These are phyloP conservation scores for Periconia digitata DNA, from an alignment of 2,329 filamentous ascomycete genomes.

Conservation along the genomic window DNA sequence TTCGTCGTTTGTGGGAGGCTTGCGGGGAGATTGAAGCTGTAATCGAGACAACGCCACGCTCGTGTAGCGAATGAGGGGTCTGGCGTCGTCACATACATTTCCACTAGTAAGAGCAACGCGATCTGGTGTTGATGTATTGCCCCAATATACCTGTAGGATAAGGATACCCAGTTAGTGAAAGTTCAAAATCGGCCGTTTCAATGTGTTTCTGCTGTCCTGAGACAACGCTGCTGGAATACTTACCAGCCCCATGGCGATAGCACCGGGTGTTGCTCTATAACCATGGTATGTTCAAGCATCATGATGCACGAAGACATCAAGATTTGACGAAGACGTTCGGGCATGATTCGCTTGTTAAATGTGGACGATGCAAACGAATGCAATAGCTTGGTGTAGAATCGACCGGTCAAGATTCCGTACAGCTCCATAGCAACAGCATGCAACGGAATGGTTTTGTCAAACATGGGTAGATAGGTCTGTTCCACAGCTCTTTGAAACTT, in stretches of 20 bases:
- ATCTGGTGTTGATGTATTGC: slow-evolving; percentile 74
- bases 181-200: no score
- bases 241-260: slow-evolving; percentile 67
- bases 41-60: slow-evolving; percentile 73
- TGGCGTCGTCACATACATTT: slow-evolving; percentile 63
- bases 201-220: no score
- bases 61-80: slow-evolving; percentile 61
- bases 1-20: slow-evolving; percentile 59
- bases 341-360: slow-evolving; percentile 50
- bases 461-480: slow-evolving; percentile 64
- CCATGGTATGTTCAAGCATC: slow-evolving; percentile 57
- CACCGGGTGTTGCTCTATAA: slow-evolving; percentile 55
- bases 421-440: slow-evolving; percentile 66
- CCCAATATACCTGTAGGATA: no score
- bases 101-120: slow-evolving; percentile 67
- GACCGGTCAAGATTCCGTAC: slow-evolving; percentile 64
- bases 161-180: no score
- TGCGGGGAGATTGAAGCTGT: slow-evolving; percentile 65
- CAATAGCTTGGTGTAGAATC: slow-evolving; percentile 67
- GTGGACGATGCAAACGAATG: slow-evolving; percentile 64
- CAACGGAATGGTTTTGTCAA: slow-evolving; percentile 63
- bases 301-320: slow-evolving; percentile 63
- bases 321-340: slow-evolving; percentile 64
- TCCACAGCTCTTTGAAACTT: slow-evolving; percentile 66
- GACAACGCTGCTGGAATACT: no score